These are phyloP conservation scores for Chytridiales sp. DNA, from an alignment of 371 early-diverging fungal species.

Conservation along the genomic window DNA sequence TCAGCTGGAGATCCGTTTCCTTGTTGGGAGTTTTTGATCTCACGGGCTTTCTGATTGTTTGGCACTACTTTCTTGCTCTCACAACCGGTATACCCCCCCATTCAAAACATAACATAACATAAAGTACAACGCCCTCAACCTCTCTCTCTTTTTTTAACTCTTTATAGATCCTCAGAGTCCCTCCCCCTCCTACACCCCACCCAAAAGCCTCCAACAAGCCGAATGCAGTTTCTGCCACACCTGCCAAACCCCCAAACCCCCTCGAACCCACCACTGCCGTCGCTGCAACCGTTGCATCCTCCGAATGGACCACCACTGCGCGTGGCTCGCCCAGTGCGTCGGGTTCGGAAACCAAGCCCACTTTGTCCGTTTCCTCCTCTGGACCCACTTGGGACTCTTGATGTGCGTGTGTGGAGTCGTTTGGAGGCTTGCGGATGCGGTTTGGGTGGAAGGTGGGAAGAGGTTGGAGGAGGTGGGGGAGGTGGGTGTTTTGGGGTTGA, in stretches of 20 bases:
- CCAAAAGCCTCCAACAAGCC: not conserved
- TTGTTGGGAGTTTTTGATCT: too few relatives aligned
- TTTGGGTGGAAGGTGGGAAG: constrained; percentile 4
- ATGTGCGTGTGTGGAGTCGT: constrained; percentile 7
- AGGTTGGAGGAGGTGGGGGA: constrained; percentile 24
- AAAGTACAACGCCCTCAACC: too few relatives aligned
- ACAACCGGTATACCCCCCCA: not conserved
- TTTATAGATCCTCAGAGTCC: not conserved
- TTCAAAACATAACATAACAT: constrained; percentile 2
- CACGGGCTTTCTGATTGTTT: too few relatives aligned
- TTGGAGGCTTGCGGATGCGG: constrained; percentile 2
- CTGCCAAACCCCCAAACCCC: constrained; percentile 56
- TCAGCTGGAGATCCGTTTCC: too few relatives aligned
- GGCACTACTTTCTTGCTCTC: not conserved
- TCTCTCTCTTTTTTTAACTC: too few relatives aligned
- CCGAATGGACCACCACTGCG: constrained; percentile 74
- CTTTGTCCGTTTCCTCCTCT: constrained; percentile 76
- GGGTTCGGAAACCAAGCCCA: constrained; percentile 84
- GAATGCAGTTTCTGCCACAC: constrained; percentile 11
- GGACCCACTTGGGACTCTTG: constrained; percentile 14
- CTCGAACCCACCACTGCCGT: constrained; percentile 62
- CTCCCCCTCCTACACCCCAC: not conserved
- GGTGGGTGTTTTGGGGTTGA: constrained; percentile 47
- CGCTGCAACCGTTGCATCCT: constrained; percentile 50
- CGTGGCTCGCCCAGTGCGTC: constrained; percentile 76